These are phyloP conservation scores for Globisporangium nagaii DNA, from an alignment of 352 stramenopile genomes.

Conservation along the genomic window DNA sequence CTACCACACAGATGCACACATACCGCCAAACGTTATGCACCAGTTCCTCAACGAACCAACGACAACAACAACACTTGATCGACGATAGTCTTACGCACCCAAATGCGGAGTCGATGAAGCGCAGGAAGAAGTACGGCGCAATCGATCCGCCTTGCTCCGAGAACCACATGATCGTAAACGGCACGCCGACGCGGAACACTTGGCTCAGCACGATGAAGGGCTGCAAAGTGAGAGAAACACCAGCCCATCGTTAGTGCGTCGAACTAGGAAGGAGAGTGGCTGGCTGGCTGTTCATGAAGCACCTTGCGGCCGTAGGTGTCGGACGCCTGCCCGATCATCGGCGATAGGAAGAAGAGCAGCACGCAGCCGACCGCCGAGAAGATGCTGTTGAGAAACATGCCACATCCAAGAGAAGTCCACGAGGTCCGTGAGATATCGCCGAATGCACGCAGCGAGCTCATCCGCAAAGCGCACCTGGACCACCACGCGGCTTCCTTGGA, in stretches of 20 bases:
- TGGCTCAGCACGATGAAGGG: slow-evolving; percentile 70
- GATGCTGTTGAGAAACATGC: slow-evolving; percentile 42
- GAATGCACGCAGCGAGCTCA: neutral
- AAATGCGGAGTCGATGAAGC: slow-evolving; percentile 49
- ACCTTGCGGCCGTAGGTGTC: slow-evolving; percentile 79
- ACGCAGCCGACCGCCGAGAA: slow-evolving; percentile 58
- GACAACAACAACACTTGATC: neutral
- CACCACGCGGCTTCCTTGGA: slow-evolving; percentile 68
- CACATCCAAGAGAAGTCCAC: neutral
- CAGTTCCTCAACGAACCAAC: neutral
- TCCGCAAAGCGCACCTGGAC: slow-evolving; percentile 32
- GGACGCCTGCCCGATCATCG: slow-evolving; percentile 66
- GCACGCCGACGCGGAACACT: slow-evolving; percentile 44
- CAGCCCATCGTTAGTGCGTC: too few species aligned
- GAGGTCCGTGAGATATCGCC: neutral
- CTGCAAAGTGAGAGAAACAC: slow-evolving; percentile 12
- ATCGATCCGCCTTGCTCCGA: slow-evolving; percentile 48
- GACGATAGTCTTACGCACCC: slow-evolving; percentile 18
- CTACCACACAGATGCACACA: slow-evolving; percentile 21
- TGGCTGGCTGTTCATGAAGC: too few species aligned
- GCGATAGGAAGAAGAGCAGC: slow-evolving; percentile 61
- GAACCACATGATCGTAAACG: slow-evolving; percentile 72
- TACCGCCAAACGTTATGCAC: neutral
- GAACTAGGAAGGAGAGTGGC: too few species aligned
- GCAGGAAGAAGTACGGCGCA: slow-evolving; percentile 51